phyloP scores from a whole-genome alignment of 2,329 filamentous ascomycete species.

The Paramyrothecium roridum region DNA sequence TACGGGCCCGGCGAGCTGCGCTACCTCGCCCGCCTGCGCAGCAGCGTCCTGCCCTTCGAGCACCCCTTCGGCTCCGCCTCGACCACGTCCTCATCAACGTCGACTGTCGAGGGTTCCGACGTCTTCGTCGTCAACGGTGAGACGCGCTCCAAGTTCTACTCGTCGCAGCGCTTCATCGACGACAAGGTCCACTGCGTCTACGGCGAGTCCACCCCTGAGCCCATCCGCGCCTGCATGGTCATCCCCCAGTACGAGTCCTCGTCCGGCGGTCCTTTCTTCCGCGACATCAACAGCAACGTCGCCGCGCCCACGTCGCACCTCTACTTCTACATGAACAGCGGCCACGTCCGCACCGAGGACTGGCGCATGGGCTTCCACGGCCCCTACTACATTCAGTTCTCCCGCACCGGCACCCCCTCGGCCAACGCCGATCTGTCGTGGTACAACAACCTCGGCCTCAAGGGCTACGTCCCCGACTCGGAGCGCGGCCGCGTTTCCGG shows the following conservation, averaged over 20 bases:
- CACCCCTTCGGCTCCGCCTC: constrained; percentile 53
- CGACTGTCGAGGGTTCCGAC: constrained; percentile 55
- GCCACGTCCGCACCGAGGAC: constrained; percentile 59
- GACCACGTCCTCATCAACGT: constrained; percentile 47
- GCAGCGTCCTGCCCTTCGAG: constrained; percentile 45
- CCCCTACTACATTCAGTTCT: constrained; percentile 61
- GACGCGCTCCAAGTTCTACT: constrained; percentile 69
- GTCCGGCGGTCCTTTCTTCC: constrained; percentile 64
- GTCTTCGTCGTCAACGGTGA: constrained; percentile 58
- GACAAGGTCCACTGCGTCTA: constrained; percentile 62
- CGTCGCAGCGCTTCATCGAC: constrained; percentile 67
- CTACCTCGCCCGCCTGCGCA: constrained; percentile 59
- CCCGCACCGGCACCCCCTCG: constrained; percentile 52
- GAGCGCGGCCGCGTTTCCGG: constrained; percentile 58
- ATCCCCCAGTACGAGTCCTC: constrained; percentile 55
- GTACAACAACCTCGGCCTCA: constrained; percentile 55
- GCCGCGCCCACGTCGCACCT: constrained; percentile 54
- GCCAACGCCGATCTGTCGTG: constrained; percentile 52
- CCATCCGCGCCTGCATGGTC: constrained; percentile 60
- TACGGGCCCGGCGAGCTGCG: constrained; percentile 58
- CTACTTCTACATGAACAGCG: constrained; percentile 68
- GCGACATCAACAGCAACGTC: constrained; percentile 65
- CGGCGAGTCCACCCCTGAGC: constrained; percentile 29
- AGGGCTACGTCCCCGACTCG: constrained; percentile 53
- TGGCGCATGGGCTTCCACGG: constrained; percentile 63